Evolutionary conservation across 108 stramenopile genomes (phyloP).

Genomic region (Aurantiochytrium sp.): DNA sequence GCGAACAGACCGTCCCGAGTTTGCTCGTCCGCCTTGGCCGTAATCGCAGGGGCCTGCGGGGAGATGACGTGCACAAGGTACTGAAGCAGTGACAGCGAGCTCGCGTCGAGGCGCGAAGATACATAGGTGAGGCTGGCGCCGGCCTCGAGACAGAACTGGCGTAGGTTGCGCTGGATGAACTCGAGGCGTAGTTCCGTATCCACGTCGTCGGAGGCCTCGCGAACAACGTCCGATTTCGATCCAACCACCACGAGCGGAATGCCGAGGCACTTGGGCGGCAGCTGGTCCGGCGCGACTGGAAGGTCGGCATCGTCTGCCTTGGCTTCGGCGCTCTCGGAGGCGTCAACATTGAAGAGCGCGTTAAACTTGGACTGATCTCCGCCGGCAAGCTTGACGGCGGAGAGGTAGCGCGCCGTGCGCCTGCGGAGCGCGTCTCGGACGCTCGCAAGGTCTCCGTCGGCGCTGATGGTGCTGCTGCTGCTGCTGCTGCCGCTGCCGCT

Average conservation of each 20-base stretch:
- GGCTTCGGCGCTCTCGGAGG: neutral
- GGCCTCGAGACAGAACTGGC: neutral
- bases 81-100: neutral
- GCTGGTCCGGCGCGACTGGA: neutral
- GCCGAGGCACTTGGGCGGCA: neutral
- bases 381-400: neutral
- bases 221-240: neutral
- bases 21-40: neutral
- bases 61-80: neutral
- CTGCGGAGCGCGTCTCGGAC: neutral
- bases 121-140: constrained; percentile 14
- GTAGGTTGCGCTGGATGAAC: neutral
- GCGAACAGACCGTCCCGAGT: neutral
- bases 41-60: neutral
- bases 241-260: neutral
- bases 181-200: neutral
- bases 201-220: neutral
- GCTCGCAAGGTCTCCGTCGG: neutral
- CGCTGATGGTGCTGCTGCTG: neutral
- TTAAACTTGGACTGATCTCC: neutral
- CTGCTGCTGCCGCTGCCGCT: neutral
- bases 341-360: neutral
- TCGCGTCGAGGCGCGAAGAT: neutral
- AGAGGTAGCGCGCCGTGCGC: neutral
- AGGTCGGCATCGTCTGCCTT: neutral